Conservation (phyloP, 1,284 basidiomycete genomes). For the Volvariella surrecta region DNA sequence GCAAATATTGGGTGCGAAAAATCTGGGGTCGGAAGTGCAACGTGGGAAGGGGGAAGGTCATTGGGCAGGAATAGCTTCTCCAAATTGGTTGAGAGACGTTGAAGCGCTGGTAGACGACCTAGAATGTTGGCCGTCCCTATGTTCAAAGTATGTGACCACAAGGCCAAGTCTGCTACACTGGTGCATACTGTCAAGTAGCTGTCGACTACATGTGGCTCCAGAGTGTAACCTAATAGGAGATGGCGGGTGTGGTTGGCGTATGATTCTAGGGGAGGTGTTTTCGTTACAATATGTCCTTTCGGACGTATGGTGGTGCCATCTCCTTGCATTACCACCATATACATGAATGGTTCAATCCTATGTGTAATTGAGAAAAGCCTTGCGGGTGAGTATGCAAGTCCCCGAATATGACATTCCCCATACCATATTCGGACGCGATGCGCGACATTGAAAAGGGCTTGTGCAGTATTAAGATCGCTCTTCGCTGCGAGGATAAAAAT, state of each 20-base stretch:
- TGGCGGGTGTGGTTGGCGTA: background rate
- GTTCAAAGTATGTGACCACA: background rate
- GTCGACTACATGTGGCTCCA: background rate
- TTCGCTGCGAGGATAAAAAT: constrained; percentile 13
- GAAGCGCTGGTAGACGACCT: background rate
- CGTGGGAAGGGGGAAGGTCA: constrained; percentile 5
- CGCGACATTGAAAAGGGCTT: constrained; percentile 10
- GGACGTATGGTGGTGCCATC: background rate
- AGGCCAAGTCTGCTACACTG: background rate
- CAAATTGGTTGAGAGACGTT: background rate
- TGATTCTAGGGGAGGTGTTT: background rate
- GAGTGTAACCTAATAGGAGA: background rate
- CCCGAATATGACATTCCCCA: background rate
- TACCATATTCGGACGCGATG: constrained; percentile 13
- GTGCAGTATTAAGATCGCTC: constrained; percentile 8
- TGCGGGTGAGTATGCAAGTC: background rate
- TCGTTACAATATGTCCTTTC: background rate
- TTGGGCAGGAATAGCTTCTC: constrained; percentile 11
- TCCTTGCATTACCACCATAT: background rate
- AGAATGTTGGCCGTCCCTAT: background rate
- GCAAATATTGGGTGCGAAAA: constrained; percentile 14
- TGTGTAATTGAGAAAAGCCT: background rate
- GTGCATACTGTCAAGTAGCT: background rate
- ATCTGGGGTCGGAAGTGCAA: constrained; percentile 3
- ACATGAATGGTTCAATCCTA: constrained; percentile 12